Conservation (phyloP, 2,329 filamentous ascomycete species). For the Talaromyces sp. region DNA sequence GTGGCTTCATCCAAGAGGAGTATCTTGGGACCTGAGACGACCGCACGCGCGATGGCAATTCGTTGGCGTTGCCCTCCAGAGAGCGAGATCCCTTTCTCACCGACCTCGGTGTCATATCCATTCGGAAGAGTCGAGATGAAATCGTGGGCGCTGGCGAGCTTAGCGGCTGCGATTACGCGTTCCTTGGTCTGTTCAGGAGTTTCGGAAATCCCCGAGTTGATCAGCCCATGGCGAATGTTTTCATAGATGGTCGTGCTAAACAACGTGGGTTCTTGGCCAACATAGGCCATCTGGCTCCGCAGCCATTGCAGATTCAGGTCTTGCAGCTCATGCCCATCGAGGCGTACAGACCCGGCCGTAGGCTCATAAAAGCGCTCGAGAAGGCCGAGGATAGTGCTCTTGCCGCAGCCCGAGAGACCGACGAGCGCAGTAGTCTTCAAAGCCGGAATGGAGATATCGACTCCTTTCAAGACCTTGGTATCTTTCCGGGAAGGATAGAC, state of each 20-base stretch:
- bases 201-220: constrained; percentile 28
- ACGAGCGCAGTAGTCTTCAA: constrained; percentile 42
- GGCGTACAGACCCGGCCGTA: constrained; percentile 23
- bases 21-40: constrained; percentile 87
- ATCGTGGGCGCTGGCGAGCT: constrained; percentile 21
- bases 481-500: constrained; percentile 34
- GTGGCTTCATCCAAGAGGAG: constrained; percentile 93
- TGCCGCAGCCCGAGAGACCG: constrained; percentile 50
- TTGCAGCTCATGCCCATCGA: constrained; percentile 25
- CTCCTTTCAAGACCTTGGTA: constrained; percentile 27
- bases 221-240: constrained; percentile 50
- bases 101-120: constrained; percentile 87
- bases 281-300: constrained; percentile 34
- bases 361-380: constrained; percentile 36
- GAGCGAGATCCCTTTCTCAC: constrained; percentile 84
- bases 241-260: constrained; percentile 50
- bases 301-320: constrained; percentile 31
- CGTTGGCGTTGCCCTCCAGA: constrained; percentile 96
- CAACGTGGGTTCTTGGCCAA: constrained; percentile 50
- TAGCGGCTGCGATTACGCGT: constrained; percentile 22
- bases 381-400: constrained; percentile 43
- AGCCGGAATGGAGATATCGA: constrained; percentile 29
- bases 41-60: constrained; percentile 85
- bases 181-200: constrained; percentile 21
- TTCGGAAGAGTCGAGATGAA: constrained; percentile 61